Base-by-base conservation (phyloP, 2,329 filamentous ascomycete genomes). In the Colletotrichum abscissum region DNA sequence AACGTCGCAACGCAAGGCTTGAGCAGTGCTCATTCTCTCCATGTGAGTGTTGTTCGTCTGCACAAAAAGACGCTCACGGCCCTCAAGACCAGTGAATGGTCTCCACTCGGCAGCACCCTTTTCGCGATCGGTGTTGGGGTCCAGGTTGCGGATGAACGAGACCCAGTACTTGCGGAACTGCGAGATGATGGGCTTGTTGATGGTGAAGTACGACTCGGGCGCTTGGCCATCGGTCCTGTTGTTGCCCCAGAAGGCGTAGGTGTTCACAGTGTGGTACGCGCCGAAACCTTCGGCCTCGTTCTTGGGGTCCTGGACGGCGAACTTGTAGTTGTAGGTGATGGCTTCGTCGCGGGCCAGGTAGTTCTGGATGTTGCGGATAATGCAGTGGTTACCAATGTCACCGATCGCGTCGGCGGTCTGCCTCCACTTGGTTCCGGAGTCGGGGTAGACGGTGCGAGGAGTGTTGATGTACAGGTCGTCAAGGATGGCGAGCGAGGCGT, bases 161-260 rank as follows among this genome's bases (percentile, higher is more conserved):
- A 91, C 89, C 92, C 92, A 95, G 80, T 95, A 95, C 0, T 86
- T 88, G 78, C 94, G 92, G 33, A 93, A 88, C 0, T 92, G 82
- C 0, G 88, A 85, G 1, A 93, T 86, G 6, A 93, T 90, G 0
- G 79, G 78, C 1, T 83, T 87, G 75, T 95, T 94, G 16, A 82
- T 81, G 0, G 83, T 78, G 8, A 80, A 79, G 76, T 94, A 94
- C 59, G 88, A 91, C 2, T 78, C 78, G 0, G 92, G 92, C 1
- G 86, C 81, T 0, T 75, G 78, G 5, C 83, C 82, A 26, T 84
- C 81, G 3, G 88, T 85, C 77, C 92, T 88, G 4, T 86, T 82
- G 0, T 91, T 89, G 0, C 93, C 93, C 84, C 90, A 95, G 63
- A 95, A 90, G 0, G 92, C 91, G 63, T 88, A 87, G 0, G 91